phyloP scores from a whole-genome alignment of 208 protist genomes.

The Herpetomonas samuelpessoai region DNA sequence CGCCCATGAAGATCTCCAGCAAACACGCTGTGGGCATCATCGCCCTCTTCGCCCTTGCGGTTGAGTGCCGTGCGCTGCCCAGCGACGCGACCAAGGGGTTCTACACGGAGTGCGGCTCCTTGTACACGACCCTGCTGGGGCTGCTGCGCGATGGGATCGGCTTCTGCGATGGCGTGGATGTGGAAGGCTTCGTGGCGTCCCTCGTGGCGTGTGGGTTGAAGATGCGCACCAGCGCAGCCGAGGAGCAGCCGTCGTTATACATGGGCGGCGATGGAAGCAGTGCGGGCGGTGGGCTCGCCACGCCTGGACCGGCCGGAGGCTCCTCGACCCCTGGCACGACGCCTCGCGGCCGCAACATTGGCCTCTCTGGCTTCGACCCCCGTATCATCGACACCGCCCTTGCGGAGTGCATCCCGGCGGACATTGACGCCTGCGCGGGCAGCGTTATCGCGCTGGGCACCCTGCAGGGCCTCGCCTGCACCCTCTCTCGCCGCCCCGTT shows the following conservation, averaged over 20 bases:
- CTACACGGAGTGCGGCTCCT: slow-evolving; percentile 58
- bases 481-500: slow-evolving; percentile 41
- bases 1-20: slow-evolving; percentile 23
- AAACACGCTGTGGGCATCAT: slow-evolving; percentile 47
- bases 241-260: slow-evolving; percentile 8
- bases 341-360: slow-evolving; percentile 20
- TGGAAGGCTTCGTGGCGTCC: slow-evolving; percentile 67
- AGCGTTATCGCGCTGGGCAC: slow-evolving; percentile 58
- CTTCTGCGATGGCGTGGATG: slow-evolving; percentile 47
- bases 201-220: slow-evolving; percentile 75
- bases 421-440: slow-evolving; percentile 58
- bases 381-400: slow-evolving; percentile 54
- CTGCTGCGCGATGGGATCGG: slow-evolving; percentile 32
- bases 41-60: slow-evolving; percentile 62
- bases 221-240: slow-evolving; percentile 37
- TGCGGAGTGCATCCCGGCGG: slow-evolving; percentile 46
- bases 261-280: neutral
- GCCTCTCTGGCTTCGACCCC: slow-evolving; percentile 52
- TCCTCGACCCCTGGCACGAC: neutral
- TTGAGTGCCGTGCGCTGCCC: slow-evolving; percentile 51
- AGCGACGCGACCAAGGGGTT: slow-evolving; percentile 56
- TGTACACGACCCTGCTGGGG: slow-evolving; percentile 41
- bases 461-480: slow-evolving; percentile 62
- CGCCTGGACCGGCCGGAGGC: too few relatives aligned
- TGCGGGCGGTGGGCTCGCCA: neutral